phyloP scores from a whole-genome alignment of 2,329 filamentous ascomycete genomes.

The Juglanconis juglandina region DNA sequence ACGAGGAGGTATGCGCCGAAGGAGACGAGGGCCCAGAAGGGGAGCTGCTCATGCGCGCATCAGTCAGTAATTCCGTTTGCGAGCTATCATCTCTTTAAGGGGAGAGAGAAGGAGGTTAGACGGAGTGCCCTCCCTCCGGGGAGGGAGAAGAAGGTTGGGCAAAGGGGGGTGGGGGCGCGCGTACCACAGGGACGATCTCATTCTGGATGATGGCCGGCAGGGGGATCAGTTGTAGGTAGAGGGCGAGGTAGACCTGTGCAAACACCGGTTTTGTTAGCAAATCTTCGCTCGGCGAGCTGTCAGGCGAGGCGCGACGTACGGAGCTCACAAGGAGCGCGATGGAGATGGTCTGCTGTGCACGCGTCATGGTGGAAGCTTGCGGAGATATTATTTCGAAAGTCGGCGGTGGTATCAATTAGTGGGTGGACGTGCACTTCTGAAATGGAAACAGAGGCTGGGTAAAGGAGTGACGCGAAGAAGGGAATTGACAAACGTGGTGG shows the following conservation, averaged over 20 bases:
- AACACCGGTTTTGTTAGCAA: not conserved
- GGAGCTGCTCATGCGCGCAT: slow-evolving; percentile 50
- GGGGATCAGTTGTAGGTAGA: slow-evolving; percentile 80
- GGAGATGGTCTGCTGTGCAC: slow-evolving; percentile 88
- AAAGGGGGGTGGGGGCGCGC: slow-evolving; percentile 31
- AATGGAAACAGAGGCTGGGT: not conserved
- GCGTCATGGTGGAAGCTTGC: slow-evolving; percentile 67
- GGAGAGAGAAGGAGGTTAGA: not conserved
- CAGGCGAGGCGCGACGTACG: slow-evolving; percentile 48
- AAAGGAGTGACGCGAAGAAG: slow-evolving; percentile 18
- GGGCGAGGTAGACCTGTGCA: slow-evolving; percentile 79
- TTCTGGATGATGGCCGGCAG: slow-evolving; percentile 74
- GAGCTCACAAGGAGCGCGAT: slow-evolving; percentile 83
- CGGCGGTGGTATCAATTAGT: not conserved
- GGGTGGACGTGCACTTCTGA: not conserved
- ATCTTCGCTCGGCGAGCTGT: not conserved
- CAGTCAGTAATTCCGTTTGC: not conserved
- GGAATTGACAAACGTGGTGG: not conserved
- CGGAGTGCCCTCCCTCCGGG: not conserved
- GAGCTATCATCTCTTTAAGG: too few relatives aligned
- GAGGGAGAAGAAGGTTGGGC: not conserved
- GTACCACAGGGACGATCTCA: slow-evolving; percentile 84
- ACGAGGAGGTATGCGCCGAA: slow-evolving; percentile 91
- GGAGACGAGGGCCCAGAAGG: slow-evolving; percentile 86
- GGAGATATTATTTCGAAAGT: not conserved